Evolutionary conservation across 352 stramenopile species (phyloP).

Genomic region (Pythium graminicola): DNA sequence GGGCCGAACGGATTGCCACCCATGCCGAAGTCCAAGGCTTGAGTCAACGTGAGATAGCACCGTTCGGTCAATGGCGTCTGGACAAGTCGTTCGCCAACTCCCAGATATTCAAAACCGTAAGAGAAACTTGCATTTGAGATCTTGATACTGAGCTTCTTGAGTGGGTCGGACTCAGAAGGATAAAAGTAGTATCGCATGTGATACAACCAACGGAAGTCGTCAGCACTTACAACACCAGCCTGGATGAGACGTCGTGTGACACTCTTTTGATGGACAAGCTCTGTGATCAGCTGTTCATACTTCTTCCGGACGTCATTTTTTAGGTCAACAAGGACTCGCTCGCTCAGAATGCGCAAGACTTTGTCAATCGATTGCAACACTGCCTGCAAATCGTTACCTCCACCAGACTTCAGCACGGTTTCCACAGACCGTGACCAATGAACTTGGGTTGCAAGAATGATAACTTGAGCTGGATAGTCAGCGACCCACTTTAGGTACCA

Average conservation of each 20-base stretch:
- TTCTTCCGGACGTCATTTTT: constrained; percentile 96
- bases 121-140: constrained; percentile 98
- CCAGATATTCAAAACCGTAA: constrained; percentile 99
- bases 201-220: constrained; percentile 99
- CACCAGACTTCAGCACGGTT: constrained; percentile 63
- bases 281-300: constrained; percentile 99
- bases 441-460: constrained; percentile 97
- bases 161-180: constrained; percentile 61
- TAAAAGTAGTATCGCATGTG: constrained; percentile 98
- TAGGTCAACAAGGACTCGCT: constrained; percentile 93
- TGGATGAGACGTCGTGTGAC: constrained; percentile 92
- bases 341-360: constrained; percentile 94
- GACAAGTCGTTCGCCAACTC: constrained; percentile 98
- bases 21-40: constrained; percentile 98
- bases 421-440: constrained; percentile 96
- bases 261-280: constrained; percentile 99
- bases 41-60: constrained; percentile 99
- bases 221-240: constrained; percentile 64
- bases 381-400: constrained; percentile 32
- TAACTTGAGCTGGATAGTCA: constrained; percentile 97
- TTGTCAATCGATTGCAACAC: constrained; percentile 68
- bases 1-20: constrained; percentile 98
- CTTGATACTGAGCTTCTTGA: constrained; percentile 94
- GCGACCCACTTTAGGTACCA: constrained; percentile 96
- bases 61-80: constrained; percentile 99